Base-by-base conservation (phyloP, 2,329 filamentous ascomycete genomes). In the Lachnellula cervina region DNA sequence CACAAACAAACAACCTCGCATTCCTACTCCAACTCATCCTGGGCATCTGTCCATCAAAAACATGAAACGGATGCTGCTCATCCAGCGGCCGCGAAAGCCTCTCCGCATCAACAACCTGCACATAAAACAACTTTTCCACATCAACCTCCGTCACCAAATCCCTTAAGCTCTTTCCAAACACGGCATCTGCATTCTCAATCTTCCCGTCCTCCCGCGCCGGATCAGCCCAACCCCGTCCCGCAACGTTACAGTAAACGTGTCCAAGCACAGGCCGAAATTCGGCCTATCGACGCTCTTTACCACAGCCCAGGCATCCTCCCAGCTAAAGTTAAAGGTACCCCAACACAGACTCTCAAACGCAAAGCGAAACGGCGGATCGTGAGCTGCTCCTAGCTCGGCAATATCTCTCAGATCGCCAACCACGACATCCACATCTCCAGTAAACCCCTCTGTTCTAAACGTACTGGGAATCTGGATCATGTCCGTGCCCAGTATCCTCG, bases 11-110 rank as follows among this genome's bases (percentile, higher is more conserved):
- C 59, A 87, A 82, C 17, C 89, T 76, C 59, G 86, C 88, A 67
- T 91, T 91, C 17, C 89, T 74, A 38, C 82, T 89, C 89, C 89
- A 93, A 65, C 80, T 89, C 89, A 93, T 92, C 3, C 85, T 73
- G 2, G 80, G 67, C 16, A 78, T 79, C 69, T 88, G 85, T 4
- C 75, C 77, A 0, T 76, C 69, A 8, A 80, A n/a, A n/a, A n/a
- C 73, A 71, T 86, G 80, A 64, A 81, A 87, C 5, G 74, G 68
- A 66, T 89, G 85, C 1, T 75, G 77, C 19, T 76, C 67, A 2
- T 77, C 63, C 8, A 92, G 70, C 0, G 88, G 87, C 11, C 72
- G 64, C 0, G 70, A 64, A 3, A 91, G 75, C 4, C 79, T 75
- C 68, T 90, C 86, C 1, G 83, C 89, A 65, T 93, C 88, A 5